Conservation (phyloP, 2,329 filamentous ascomycete species). For the Biscogniauxia marginata region DNA sequence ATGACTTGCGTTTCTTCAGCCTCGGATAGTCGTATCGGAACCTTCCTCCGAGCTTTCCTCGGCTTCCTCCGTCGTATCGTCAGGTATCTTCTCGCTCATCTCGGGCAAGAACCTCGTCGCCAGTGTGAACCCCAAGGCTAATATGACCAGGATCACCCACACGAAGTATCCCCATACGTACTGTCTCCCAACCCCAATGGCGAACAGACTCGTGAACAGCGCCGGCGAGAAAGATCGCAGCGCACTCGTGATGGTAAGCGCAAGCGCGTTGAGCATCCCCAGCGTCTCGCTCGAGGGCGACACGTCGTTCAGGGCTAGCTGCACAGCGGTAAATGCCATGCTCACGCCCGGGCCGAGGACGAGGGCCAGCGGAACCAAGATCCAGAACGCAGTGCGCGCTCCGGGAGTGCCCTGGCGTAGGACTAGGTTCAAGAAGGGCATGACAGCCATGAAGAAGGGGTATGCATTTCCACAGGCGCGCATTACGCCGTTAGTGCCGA, state of each 20-base stretch:
- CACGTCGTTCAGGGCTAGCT: conserved; percentile 74
- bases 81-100: conserved; percentile 25
- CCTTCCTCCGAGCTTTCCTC: conserved; percentile 6
- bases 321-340: conserved; percentile 69
- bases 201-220: conserved; percentile 65
- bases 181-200: conserved; percentile 61
- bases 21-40: background rate
- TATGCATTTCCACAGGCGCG: conserved; percentile 56
- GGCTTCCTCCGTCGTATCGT: conserved; percentile 3
- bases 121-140: conserved; percentile 35
- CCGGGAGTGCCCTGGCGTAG: conserved; percentile 44
- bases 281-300: conserved; percentile 63
- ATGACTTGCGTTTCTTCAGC: background rate
- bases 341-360: conserved; percentile 60
- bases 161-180: conserved; percentile 64
- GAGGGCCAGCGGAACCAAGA: conserved; percentile 42
- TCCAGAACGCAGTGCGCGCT: conserved; percentile 54
- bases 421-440: conserved; percentile 56
- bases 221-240: conserved; percentile 67
- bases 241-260: conserved; percentile 59
- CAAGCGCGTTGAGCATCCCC: conserved; percentile 69
- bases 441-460: conserved; percentile 60
- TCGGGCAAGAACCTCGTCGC: conserved; percentile 36
- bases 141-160: conserved; percentile 56
- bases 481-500: conserved; percentile 67